phyloP scores from a whole-genome alignment of 2,329 filamentous ascomycete species.

The Ascomycota sp. region DNA sequence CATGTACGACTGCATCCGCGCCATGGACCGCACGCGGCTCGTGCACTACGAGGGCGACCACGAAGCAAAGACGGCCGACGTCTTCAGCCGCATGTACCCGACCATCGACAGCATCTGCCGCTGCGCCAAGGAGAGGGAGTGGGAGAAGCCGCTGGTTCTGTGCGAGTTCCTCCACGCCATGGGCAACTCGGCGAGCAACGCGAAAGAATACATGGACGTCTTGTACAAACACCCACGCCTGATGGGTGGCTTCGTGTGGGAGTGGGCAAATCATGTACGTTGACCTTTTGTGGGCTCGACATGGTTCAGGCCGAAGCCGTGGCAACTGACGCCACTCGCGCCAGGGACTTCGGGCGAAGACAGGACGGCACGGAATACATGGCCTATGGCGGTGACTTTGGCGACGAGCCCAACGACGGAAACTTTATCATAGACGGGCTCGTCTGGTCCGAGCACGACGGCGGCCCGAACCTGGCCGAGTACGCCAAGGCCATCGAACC shows the following conservation, averaged over 20 bases:
- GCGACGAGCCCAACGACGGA: conserved; percentile 36
- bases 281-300: background rate
- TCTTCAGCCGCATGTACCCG: conserved; percentile 47
- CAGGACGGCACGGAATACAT: conserved; percentile 26
- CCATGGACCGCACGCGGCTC: conserved; percentile 32
- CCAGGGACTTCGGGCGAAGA: conserved; percentile 20
- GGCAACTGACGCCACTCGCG: conserved; percentile 6
- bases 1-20: conserved; percentile 45
- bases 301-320: background rate
- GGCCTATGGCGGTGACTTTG: conserved; percentile 42
- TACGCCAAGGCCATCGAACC: conserved; percentile 40
- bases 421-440: conserved; percentile 40
- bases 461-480: conserved; percentile 29
- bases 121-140: conserved; percentile 18
- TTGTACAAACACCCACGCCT: conserved; percentile 31
- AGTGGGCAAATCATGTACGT: conserved; percentile 35
- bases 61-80: conserved; percentile 35
- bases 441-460: conserved; percentile 21
- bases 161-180: conserved; percentile 42
- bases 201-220: conserved; percentile 45
- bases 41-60: conserved; percentile 48
- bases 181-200: conserved; percentile 49
- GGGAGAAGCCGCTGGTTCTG: conserved; percentile 35
- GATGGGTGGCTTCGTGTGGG: conserved; percentile 47
- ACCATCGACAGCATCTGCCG: conserved; percentile 23